phyloP scores from a whole-genome alignment of 73 alveolate genomes.

The Breviolum minutum region DNA sequence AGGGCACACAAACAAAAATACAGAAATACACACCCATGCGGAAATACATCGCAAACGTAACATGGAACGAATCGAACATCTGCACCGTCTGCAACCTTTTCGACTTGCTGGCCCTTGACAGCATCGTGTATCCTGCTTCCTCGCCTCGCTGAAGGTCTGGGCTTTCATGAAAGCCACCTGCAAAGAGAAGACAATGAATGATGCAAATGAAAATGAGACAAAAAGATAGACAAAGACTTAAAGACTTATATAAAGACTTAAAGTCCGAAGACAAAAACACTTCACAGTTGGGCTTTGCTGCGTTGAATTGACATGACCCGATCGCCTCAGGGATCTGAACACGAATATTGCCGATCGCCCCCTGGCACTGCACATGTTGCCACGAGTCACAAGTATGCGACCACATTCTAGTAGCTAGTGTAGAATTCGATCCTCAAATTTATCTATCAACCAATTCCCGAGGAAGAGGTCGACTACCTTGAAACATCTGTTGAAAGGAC shows the following conservation, averaged over 20 bases:
- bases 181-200: not conserved
- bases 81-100: not conserved
- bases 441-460: no score
- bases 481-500: no score
- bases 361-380: not conserved
- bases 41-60: not conserved
- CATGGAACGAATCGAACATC: not conserved
- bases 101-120: not conserved
- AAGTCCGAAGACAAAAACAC: no score
- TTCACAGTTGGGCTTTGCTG: not conserved
- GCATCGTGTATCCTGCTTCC: not conserved
- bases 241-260: no score
- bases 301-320: not conserved
- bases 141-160: slow-evolving; percentile 93
- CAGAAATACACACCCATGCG: no score
- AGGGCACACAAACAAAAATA: not conserved
- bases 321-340: slow-evolving; percentile 75
- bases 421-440: no score
- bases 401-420: no score
- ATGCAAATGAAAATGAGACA: not conserved
- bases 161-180: slow-evolving; percentile 62
- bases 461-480: no score
- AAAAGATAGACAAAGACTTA: no score
- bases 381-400: not conserved
- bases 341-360: slow-evolving; percentile 76